These are phyloP conservation scores for Teratosphaeria zuluensis DNA, from an alignment of 2,329 filamentous ascomycete genomes.

Conservation along the genomic window DNA sequence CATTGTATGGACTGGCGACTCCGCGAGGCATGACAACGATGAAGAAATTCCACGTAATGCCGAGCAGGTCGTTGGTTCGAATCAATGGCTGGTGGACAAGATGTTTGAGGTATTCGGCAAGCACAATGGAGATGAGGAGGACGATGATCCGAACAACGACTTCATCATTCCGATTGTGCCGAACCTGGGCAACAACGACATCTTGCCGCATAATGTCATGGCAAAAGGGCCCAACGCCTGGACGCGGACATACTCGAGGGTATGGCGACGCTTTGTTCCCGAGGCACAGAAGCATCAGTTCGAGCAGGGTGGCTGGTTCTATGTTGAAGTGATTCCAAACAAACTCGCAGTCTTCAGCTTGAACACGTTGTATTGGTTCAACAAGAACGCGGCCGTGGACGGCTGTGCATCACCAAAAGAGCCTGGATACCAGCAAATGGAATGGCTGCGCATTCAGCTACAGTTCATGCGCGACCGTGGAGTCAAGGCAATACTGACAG, in stretches of 20 bases:
- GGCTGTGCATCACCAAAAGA: slow-evolving; percentile 71
- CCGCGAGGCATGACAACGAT: slow-evolving; percentile 31
- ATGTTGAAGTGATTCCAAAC: slow-evolving; percentile 78
- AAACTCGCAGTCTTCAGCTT: slow-evolving; percentile 83
- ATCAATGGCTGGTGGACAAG: slow-evolving; percentile 64
- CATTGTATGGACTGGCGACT: slow-evolving; percentile 32
- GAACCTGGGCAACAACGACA: slow-evolving; percentile 93
- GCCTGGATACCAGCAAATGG: slow-evolving; percentile 88
- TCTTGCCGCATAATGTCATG: slow-evolving; percentile 93
- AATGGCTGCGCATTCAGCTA: slow-evolving; percentile 88
- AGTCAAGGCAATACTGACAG: slow-evolving; percentile 90
- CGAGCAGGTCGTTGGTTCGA: slow-evolving; percentile 67
- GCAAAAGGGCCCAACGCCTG: slow-evolving; percentile 75
- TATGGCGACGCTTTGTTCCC: slow-evolving; percentile 84
- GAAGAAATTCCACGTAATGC: slow-evolving; percentile 60
- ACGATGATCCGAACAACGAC: slow-evolving; percentile 43
- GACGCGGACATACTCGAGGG: slow-evolving; percentile 63
- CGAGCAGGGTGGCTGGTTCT: slow-evolving; percentile 88
- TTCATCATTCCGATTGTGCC: slow-evolving; percentile 74
- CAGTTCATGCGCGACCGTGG: slow-evolving; percentile 69
- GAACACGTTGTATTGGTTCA: slow-evolving; percentile 86
- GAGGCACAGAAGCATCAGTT: slow-evolving; percentile 88
- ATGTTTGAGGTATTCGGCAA: slow-evolving; percentile 64
- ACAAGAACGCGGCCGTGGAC: slow-evolving; percentile 85
- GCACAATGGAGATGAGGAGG: slow-evolving; percentile 38